These are phyloP conservation scores for Sclerotinia spermophila DNA, from an alignment of 2,329 filamentous ascomycete genomes.

Conservation along the genomic window DNA sequence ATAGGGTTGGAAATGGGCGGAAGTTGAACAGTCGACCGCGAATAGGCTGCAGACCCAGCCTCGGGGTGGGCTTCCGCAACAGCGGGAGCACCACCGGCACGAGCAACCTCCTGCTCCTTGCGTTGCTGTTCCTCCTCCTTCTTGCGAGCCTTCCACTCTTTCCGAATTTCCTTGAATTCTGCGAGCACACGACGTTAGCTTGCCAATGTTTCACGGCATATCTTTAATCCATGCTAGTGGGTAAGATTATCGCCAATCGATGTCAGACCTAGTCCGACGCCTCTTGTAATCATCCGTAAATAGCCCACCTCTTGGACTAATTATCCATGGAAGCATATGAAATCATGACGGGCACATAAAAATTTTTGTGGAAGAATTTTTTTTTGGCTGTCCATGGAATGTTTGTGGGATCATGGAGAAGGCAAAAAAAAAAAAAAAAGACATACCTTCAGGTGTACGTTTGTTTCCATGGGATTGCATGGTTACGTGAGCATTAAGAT, in stretches of 20 bases:
- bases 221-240: constrained; percentile 43
- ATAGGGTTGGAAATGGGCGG: constrained; percentile 55
- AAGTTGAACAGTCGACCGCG: constrained; percentile 58
- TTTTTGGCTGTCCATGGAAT: not conserved
- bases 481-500: constrained; percentile 95
- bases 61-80: constrained; percentile 53
- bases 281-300: constrained; percentile 37
- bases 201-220: constrained; percentile 31
- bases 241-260: constrained; percentile 43
- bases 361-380: not conserved
- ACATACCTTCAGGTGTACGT: constrained; percentile 92
- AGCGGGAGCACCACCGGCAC: constrained; percentile 60
- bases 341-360: not conserved
- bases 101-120: constrained; percentile 79
- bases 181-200: constrained; percentile 30
- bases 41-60: constrained; percentile 47
- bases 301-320: not conserved
- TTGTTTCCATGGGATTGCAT: constrained; percentile 98
- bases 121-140: constrained; percentile 94
- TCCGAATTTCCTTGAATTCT: constrained; percentile 98
- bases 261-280: constrained; percentile 47
- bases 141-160: constrained; percentile 98
- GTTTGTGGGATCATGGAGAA: not conserved
- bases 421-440: constrained; percentile 8
- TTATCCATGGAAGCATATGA: constrained; percentile 13